Percentiles rank a stretch among this genome's conserved stretches.
Evolutionary conservation across 1,284 basidiomycete species (phyloP).

Genomic region (Ceratobasidium sp.): DNA sequence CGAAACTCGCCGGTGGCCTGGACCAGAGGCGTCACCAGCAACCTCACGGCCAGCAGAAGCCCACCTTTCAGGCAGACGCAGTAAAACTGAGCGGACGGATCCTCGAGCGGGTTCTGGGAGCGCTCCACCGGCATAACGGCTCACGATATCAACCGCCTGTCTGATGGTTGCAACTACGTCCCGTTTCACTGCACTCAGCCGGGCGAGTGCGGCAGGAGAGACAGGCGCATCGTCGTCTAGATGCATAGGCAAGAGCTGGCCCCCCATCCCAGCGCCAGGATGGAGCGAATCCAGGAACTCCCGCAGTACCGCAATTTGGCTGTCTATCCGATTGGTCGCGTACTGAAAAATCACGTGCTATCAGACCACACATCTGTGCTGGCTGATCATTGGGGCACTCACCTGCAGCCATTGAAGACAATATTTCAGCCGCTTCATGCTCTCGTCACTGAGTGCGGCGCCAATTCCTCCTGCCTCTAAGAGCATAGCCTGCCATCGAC

Average conservation of each 20-base stretch:
- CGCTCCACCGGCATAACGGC: slow-evolving; percentile 83
- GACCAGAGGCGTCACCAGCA: slow-evolving; percentile 9
- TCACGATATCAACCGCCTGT: slow-evolving; percentile 88
- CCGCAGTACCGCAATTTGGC: slow-evolving; percentile 84
- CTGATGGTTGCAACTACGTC: slow-evolving; percentile 88
- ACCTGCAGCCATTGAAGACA: slow-evolving; percentile 92
- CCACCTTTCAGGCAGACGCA: slow-evolving; percentile 85
- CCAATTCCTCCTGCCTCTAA: slow-evolving; percentile 90
- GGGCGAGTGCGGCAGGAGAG: slow-evolving; percentile 65
- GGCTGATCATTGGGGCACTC: slow-evolving; percentile 37
- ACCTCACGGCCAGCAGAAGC: slow-evolving; percentile 56
- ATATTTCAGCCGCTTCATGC: slow-evolving; percentile 86
- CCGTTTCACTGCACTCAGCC: slow-evolving; percentile 76
- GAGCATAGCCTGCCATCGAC: slow-evolving; percentile 84
- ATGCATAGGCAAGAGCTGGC: slow-evolving; percentile 51
- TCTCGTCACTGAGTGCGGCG: slow-evolving; percentile 89
- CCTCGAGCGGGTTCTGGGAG: slow-evolving; percentile 84
- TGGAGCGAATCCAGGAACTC: slow-evolving; percentile 73
- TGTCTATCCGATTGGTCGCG: slow-evolving; percentile 87
- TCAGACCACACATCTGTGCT: slow-evolving; percentile 16
- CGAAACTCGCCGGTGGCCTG: slow-evolving; percentile 32
- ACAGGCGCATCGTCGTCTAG: slow-evolving; percentile 57
- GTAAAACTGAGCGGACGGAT: slow-evolving; percentile 81
- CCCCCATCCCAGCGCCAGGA: slow-evolving; percentile 47
- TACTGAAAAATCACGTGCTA: slow-evolving; percentile 62